Evolutionary conservation across 2,329 filamentous ascomycete genomes (phyloP), one percentile per base, ranked within the genome.

Genomic region (Neofusicoccum sp.): DNA sequence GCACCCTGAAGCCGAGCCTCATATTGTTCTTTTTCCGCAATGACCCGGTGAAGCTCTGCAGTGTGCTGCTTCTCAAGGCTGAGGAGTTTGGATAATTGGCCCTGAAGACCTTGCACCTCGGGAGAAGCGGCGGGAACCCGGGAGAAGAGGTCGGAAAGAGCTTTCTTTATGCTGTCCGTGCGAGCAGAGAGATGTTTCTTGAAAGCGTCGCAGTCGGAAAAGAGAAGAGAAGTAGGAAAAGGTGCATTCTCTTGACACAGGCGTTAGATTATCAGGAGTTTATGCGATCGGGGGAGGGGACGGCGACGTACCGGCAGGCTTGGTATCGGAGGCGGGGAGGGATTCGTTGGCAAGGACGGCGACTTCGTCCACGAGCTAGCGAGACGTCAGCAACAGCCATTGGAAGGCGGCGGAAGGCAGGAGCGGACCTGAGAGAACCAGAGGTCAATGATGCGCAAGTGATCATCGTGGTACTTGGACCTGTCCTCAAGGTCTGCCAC

Each of bases 391-490:
- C 63, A 31, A 62, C 31, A 48, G 16, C 16, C 45, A 34, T 11
- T 2, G 24, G 20, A 16, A 34, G 11, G 3, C 6, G 8, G 16
- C 5, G 16, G 14, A 0, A 9, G 4, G 2, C 9, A 60, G 60
- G 61, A 59, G 78, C 84, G 75, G 77, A 96, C 91, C 85, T 99
- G 93, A 71, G 89, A 86, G 79, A 95, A 96, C 95, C 95, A 99
- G 64, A 87, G 85, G 80, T 99, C 93, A 67, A 97, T 87, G 65
- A 92, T 85, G 70, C 93, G 87, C 56, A 99, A 80, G 74, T 98
- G 95, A 68, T 98, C 92, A 76, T 98, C 91, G 77, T 98, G 91
- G 76, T 95, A 87, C 64, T 85, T 83, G 31, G 89, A 86, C 70
- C 86, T 85, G 73, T 91, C 92, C 65, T 90, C 85, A 64, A 96